Evolutionary conservation across 257 asterid genomes (phyloP).

Genomic region (Anisodus acutangulus): DNA sequence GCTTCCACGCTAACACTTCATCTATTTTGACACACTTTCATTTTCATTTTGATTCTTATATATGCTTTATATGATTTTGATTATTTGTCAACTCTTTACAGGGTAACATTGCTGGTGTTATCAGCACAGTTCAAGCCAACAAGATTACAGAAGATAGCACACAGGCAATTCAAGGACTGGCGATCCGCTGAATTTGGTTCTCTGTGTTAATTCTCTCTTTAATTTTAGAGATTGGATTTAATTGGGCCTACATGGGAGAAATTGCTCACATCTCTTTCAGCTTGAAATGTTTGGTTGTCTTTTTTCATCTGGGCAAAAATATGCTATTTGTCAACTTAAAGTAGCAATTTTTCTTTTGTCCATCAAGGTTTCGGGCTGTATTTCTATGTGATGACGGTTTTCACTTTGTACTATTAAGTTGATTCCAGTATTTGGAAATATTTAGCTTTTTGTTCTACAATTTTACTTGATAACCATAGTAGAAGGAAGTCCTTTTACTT

Average conservation of each 20-base stretch:
- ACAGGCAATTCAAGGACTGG: conserved; percentile 69
- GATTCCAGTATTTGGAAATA: conserved; percentile 7
- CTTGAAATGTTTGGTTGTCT: conserved; percentile 32
- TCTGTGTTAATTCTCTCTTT: background rate
- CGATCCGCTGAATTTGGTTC: conserved; percentile 53
- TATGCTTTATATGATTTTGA: background rate
- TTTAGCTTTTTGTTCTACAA: background rate
- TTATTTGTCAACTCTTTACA: conserved; percentile 36
- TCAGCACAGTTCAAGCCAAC: conserved; percentile 79
- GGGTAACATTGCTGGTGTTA: conserved; percentile 67
- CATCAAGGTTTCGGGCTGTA: background rate
- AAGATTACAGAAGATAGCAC: conserved; percentile 70
- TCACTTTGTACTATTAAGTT: background rate
- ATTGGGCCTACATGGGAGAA: background rate
- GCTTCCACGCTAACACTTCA: background rate
- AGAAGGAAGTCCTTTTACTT: background rate
- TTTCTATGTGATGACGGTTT: background rate
- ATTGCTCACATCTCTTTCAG: conserved; percentile 1
- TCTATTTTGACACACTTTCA: background rate
- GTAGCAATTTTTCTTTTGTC: background rate
- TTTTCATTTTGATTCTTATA: background rate
- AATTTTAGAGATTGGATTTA: background rate
- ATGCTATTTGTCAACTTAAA: background rate
- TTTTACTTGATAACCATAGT: background rate
- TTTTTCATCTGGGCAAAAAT: background rate